Evolutionary conservation across 2,329 filamentous ascomycete species (phyloP).

Genomic region (Penicillium olsonii): DNA sequence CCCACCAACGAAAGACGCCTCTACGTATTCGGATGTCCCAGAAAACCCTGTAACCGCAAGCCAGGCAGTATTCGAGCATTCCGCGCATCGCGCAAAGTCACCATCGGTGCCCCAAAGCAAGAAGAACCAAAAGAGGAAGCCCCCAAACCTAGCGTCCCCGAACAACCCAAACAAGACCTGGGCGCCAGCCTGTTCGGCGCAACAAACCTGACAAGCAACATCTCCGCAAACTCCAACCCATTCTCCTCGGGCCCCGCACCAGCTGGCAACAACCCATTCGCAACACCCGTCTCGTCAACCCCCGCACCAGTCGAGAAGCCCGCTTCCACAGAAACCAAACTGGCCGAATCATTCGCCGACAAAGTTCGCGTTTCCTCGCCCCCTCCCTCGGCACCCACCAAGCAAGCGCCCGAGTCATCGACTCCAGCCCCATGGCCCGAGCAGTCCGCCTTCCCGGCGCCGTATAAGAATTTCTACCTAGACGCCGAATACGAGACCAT

Average conservation of each 20-base stretch:
- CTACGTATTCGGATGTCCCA: conserved; percentile 81
- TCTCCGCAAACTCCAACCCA: conserved; percentile 52
- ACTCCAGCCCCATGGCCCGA: conserved; percentile 78
- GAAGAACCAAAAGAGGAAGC: conserved; percentile 23
- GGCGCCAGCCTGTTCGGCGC: conserved; percentile 66
- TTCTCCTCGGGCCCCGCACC: conserved; percentile 49
- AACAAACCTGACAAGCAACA: conserved; percentile 37
- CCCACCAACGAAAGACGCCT: conserved; percentile 83
- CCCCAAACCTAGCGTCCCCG: conserved; percentile 12
- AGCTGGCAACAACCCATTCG: conserved; percentile 60
- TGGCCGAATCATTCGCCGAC: conserved; percentile 75
- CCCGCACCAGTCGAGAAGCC: conserved; percentile 31
- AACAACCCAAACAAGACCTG: conserved; percentile 41
- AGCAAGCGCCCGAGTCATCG: conserved; percentile 42
- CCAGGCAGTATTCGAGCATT: conserved; percentile 77
- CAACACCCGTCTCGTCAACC: conserved; percentile 47
- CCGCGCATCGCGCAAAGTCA: conserved; percentile 62
- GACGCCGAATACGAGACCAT: conserved; percentile 93
- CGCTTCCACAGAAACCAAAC: conserved; percentile 55
- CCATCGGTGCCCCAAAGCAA: conserved; percentile 31
- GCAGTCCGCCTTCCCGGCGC: conserved; percentile 61
- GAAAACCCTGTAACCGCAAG: conserved; percentile 77
- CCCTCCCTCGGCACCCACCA: conserved; percentile 28
- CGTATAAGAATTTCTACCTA: conserved; percentile 77
- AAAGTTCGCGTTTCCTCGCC: conserved; percentile 56